Evolutionary conservation across 306 rosid genomes (phyloP), one percentile per base, ranked within the genome.

Genomic region (Dryas alaskensis): DNA sequence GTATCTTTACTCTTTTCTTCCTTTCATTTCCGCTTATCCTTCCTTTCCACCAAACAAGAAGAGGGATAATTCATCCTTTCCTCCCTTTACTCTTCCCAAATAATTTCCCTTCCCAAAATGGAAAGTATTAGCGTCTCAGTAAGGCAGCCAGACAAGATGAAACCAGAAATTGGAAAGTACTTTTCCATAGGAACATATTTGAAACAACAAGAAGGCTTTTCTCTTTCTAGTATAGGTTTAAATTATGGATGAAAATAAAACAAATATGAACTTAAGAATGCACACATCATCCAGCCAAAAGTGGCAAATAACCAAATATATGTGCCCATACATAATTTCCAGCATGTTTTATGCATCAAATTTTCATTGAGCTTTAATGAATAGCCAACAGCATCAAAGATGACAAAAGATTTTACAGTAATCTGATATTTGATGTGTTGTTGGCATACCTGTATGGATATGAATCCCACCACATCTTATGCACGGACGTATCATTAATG

Each of bases 401-500:
- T 46, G 47, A 39, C 25, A 74, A 10, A 60, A 60, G 65, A 14
- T 10, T 50, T 59, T 60, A 27, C 57, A 61, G 59, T 50, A 49
- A 55, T 47, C 64, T 19, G 58, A 62, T 60, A 53, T 45, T 51
- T 60, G 65, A 76, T 49, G 52, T 75, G 59, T 72, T 46, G 47
- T 39, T 59, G 62, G 6, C 55, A 16, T 87, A 94, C 98, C 98
- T 91, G 89, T 94, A 94, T 67, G 98, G 98, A 86, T 94, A 94
- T 43, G 98, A 94, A 82, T 94, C 98, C 98, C 98, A 94, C 98
- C 98, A 94, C 96, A 84, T 91, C 86, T 76, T 66, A 81, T 94
- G 82, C 43, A 94, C 98, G 22, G 98, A 94, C 45, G 98, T 94
- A 78, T 94, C 98, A n/a, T 94, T 91, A 67, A 94, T 89, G 5